These are phyloP conservation scores for Linanthus parryae DNA, from an alignment of 148 eudicot species.

Conservation along the genomic window DNA sequence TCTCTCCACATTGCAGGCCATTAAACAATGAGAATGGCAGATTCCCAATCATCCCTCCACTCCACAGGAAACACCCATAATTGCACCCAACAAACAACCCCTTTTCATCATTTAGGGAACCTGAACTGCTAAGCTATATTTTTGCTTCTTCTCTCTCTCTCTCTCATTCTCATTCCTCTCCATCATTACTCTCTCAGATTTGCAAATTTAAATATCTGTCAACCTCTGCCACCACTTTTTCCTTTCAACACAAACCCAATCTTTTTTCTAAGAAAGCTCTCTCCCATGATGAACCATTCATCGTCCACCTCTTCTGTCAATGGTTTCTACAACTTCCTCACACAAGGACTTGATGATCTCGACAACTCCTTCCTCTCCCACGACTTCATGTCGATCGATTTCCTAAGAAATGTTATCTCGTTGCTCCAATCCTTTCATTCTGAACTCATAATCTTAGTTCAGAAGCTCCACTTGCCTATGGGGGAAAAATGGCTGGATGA, in stretches of 20 bases:
- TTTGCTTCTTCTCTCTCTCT: conserved; percentile 13
- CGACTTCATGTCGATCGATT: conserved; percentile 65
- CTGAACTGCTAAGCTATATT: conserved; percentile 68
- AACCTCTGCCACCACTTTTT: neutral
- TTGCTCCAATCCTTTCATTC: conserved; percentile 56
- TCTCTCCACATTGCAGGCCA: conserved; percentile 28
- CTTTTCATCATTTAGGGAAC: conserved; percentile 65
- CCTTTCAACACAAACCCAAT: neutral
- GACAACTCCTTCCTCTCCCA: conserved; percentile 50
- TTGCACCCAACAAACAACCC: conserved; percentile 97
- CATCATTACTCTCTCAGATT: neutral
- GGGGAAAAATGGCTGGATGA: conserved; percentile 80
- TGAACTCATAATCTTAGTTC: conserved; percentile 49
- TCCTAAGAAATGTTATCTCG: conserved; percentile 50
- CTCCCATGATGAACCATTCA: conserved; percentile 30
- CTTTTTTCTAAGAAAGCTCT: too few species aligned
- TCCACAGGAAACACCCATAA: conserved; percentile 93
- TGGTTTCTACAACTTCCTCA: conserved; percentile 59
- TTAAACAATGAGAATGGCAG: conserved; percentile 80
- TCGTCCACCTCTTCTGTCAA: conserved; percentile 51
- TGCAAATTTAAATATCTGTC: too few species aligned
- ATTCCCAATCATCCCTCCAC: conserved; percentile 90
- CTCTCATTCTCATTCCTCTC: neutral
- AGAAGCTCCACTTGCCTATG: conserved; percentile 56
- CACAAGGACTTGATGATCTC: conserved; percentile 63